Conservation (phyloP, 1,139 yeast genomes). For the Blastobotrys elegans region DNA sequence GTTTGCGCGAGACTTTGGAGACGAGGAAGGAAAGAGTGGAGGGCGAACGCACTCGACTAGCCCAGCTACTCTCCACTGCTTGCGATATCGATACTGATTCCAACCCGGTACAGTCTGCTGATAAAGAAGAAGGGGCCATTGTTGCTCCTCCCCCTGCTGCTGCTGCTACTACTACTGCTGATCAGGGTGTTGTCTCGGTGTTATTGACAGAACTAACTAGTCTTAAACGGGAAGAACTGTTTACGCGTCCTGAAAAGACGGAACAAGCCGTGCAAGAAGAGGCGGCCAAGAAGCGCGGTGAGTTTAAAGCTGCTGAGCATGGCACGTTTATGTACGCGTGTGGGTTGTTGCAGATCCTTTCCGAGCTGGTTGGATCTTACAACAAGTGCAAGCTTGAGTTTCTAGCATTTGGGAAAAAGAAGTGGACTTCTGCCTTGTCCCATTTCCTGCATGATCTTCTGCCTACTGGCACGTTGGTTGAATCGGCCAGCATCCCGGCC, state of each 20-base stretch:
- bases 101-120: conserved; percentile 14
- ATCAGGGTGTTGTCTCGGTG: conserved; percentile 52
- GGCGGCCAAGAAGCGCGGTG: conserved; percentile 15
- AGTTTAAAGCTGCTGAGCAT: conserved; percentile 34
- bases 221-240: conserved; percentile 30
- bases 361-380: conserved; percentile 74
- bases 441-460: conserved; percentile 70
- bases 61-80: neutral
- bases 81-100: conserved; percentile 7
- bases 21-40: conserved; percentile 14
- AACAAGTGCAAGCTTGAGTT: conserved; percentile 79
- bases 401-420: conserved; percentile 65
- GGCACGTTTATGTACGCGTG: conserved; percentile 59
- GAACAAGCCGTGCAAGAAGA: conserved; percentile 23
- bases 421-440: conserved; percentile 49
- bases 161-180: neutral
- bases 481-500: conserved; percentile 17
- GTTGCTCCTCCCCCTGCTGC: conserved; percentile 4
- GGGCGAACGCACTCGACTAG: conserved; percentile 2
- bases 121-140: conserved; percentile 19
- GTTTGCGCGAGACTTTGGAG: conserved; percentile 18
- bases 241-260: conserved; percentile 23
- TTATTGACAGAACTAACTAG: conserved; percentile 62
- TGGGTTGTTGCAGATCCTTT: conserved; percentile 60
- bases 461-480: conserved; percentile 46